Evolutionary conservation across 2,329 filamentous ascomycete genomes (phyloP).

Genomic region (Stemphylium vesicarium): DNA sequence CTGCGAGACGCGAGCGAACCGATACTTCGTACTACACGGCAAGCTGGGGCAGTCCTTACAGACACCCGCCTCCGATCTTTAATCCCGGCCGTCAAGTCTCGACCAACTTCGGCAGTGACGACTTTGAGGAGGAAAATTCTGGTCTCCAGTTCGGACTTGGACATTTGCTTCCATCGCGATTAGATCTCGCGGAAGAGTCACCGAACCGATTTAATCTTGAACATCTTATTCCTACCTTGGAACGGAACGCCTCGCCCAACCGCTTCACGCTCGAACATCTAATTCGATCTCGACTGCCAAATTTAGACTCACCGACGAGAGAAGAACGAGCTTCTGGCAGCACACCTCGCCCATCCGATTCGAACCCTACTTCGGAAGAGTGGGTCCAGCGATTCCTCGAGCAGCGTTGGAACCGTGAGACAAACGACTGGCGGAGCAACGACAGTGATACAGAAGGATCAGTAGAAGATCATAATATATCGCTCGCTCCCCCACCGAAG

Average conservation of each 20-base stretch:
- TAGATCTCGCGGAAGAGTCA: slow-evolving; percentile 41
- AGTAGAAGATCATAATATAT: slow-evolving; percentile 19
- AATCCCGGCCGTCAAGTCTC: slow-evolving; percentile 37
- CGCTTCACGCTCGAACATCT: slow-evolving; percentile 49
- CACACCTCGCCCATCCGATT: slow-evolving; percentile 35
- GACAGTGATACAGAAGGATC: slow-evolving; percentile 66
- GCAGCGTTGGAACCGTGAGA: slow-evolving; percentile 71
- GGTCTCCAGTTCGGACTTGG: slow-evolving; percentile 48
- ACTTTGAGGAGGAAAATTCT: slow-evolving; percentile 46
- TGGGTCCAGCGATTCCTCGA: slow-evolving; percentile 87
- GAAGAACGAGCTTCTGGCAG: slow-evolving; percentile 24
- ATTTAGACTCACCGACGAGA: slow-evolving; percentile 36
- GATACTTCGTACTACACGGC: slow-evolving; percentile 70
- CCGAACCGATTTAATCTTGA: slow-evolving; percentile 48
- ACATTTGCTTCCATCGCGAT: slow-evolving; percentile 46
- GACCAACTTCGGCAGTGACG: slow-evolving; percentile 46
- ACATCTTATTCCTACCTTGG: slow-evolving; percentile 46
- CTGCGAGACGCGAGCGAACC: slow-evolving; percentile 44
- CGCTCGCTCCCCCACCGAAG: slow-evolving; percentile 32
- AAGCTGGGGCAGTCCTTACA: slow-evolving; percentile 92
- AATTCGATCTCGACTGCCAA: slow-evolving; percentile 46
- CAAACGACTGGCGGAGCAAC: slow-evolving; percentile 80
- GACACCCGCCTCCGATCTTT: slow-evolving; percentile 62
- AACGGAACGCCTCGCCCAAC: slow-evolving; percentile 42
- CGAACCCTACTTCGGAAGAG: slow-evolving; percentile 70